These are phyloP conservation scores for Tetrapisispora fleetii DNA, from an alignment of 805 yeast species.

Conservation along the genomic window DNA sequence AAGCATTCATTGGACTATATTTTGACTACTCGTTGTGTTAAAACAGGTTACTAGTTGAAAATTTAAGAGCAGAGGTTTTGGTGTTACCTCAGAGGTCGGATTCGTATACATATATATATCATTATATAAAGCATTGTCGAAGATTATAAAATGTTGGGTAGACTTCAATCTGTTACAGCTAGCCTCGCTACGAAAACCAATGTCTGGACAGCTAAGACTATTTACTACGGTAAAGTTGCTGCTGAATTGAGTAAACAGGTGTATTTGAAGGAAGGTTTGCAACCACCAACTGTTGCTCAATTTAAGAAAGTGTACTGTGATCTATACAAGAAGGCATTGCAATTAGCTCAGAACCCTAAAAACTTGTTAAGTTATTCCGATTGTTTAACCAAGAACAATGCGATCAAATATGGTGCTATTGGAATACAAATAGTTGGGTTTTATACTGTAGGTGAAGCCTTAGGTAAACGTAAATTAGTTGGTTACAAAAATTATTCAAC, in stretches of 20 bases:
- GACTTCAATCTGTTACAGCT: conserved; percentile 21
- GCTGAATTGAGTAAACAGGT: conserved; percentile 48
- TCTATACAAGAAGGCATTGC: conserved; percentile 37
- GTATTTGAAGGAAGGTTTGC: conserved; percentile 83
- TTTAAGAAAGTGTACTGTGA: conserved; percentile 64
- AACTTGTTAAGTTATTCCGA: conserved; percentile 37
- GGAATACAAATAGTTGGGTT: conserved; percentile 80
- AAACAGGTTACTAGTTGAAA: too few relatives aligned
- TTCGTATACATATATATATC: too few relatives aligned
- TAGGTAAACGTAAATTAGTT: conserved; percentile 89
- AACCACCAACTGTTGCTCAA: conserved; percentile 77
- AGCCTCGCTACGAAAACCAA: conserved; percentile 21
- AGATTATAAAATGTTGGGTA: conserved; percentile 17
- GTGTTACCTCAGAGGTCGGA: too few relatives aligned
- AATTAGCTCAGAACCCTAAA: conserved; percentile 49
- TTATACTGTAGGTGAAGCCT: conserved; percentile 88
- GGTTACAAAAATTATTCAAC: conserved; percentile 50
- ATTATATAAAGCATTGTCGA: too few relatives aligned
- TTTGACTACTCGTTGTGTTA: too few relatives aligned
- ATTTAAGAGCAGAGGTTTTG: too few relatives aligned
- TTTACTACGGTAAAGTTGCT: conserved; percentile 68
- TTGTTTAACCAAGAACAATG: conserved; percentile 44
- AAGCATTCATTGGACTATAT: too few relatives aligned
- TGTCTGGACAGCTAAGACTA: conserved; percentile 39
- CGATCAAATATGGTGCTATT: conserved; percentile 59